A percentile compares a stretch with the other conserved stretches of the same genome.
Evolutionary conservation across 2,329 filamentous ascomycete species (phyloP).

Genomic region (Cercospora berteroae): DNA sequence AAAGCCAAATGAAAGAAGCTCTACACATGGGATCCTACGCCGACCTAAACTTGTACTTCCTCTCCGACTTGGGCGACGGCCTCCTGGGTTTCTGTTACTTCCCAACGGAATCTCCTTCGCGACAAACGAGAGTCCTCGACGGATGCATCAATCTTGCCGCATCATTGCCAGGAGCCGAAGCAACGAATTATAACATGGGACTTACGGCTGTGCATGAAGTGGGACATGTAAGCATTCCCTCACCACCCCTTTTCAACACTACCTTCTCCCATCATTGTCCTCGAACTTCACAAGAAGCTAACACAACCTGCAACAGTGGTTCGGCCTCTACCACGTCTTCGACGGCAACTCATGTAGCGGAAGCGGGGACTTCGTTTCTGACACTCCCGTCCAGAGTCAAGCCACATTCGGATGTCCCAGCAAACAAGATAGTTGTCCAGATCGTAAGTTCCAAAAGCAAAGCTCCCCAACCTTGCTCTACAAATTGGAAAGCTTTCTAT

Average conservation of each 20-base stretch:
- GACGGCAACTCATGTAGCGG: constrained; percentile 43
- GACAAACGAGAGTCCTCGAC: constrained; percentile 44
- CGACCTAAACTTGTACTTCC: constrained; percentile 57
- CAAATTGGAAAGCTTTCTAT: too few species aligned
- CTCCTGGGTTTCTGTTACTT: constrained; percentile 29
- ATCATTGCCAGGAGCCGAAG: constrained; percentile 51
- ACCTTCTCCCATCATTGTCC: background rate
- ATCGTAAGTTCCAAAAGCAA: too few species aligned
- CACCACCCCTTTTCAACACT: background rate
- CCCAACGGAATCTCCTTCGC: constrained; percentile 40
- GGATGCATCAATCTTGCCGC: constrained; percentile 55
- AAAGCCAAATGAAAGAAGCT: constrained; percentile 49
- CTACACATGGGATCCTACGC: constrained; percentile 53
- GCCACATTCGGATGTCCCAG: constrained; percentile 52
- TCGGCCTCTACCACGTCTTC: constrained; percentile 43
- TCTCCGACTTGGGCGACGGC: constrained; percentile 46
- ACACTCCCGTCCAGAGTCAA: constrained; percentile 40
- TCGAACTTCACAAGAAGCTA: background rate
- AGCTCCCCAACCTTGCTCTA: too few species aligned
- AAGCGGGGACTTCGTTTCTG: constrained; percentile 43
- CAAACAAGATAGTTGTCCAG: constrained; percentile 49
- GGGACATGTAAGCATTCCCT: constrained; percentile 33
- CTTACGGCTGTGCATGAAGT: constrained; percentile 46
- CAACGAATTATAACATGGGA: constrained; percentile 47
- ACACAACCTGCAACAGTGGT: constrained; percentile 3